Evolutionary conservation across 371 early-diverging fungal species (phyloP).

Genomic region (Syncephalastrum monosporum): DNA sequence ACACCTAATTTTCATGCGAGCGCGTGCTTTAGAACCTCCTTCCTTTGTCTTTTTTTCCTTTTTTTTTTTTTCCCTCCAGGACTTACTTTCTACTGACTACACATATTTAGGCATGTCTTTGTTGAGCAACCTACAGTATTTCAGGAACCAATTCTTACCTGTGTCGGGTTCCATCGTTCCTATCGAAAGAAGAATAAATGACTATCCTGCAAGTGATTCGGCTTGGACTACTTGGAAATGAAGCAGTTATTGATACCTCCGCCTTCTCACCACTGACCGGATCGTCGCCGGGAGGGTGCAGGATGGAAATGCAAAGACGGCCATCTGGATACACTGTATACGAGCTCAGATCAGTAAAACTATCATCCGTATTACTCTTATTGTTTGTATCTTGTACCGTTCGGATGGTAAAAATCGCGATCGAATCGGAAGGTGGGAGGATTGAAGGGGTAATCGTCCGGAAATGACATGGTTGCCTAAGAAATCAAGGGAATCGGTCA

Average conservation of each 20-base stretch:
- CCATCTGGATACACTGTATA: conserved; percentile 74
- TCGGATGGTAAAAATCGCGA: conserved; percentile 75
- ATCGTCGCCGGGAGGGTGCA: conserved; percentile 78
- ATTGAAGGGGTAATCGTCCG: conserved; percentile 56
- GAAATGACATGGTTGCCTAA: conserved; percentile 59
- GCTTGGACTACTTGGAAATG: neutral
- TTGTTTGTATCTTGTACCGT: conserved; percentile 44
- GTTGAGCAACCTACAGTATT: neutral
- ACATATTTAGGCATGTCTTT: neutral
- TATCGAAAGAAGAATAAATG: conserved; percentile 9
- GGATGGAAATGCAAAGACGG: conserved; percentile 83
- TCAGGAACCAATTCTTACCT: conserved; percentile 36
- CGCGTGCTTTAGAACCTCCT: neutral
- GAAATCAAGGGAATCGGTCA: neutral
- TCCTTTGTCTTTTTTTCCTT: neutral
- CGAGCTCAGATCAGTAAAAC: neutral
- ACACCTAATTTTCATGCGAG: conserved; percentile 52
- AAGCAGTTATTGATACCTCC: conserved; percentile 39
- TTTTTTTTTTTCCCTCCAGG: neutral
- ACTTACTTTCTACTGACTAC: conserved; percentile 52
- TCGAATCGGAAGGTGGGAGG: conserved; percentile 85
- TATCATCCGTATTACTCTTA: neutral
- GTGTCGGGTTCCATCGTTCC: conserved; percentile 95
- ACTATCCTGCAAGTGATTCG: neutral
- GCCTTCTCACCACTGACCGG: conserved; percentile 84